Evolutionary conservation across 345 rosid genomes (phyloP).

Genomic region (Eucalyptus polyanthemos): DNA sequence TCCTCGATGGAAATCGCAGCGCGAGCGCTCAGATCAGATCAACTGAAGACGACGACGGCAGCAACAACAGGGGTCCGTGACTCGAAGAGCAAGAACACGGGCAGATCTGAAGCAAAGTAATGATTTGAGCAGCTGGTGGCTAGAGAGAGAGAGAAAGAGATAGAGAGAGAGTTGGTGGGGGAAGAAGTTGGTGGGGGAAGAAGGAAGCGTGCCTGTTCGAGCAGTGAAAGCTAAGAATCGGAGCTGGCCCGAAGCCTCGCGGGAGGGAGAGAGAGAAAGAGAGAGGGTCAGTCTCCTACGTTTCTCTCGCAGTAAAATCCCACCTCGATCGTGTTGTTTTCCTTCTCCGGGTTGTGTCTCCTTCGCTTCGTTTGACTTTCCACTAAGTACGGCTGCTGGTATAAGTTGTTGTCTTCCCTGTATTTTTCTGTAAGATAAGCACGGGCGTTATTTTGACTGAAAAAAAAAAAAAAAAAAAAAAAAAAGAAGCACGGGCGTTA

Average conservation of each 20-base stretch:
- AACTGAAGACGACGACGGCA: background rate
- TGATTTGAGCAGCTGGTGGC: background rate
- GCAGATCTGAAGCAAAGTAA: background rate
- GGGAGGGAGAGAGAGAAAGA: background rate
- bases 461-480: too few species aligned
- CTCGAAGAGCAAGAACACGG: background rate
- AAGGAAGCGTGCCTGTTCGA: background rate
- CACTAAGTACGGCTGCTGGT: background rate
- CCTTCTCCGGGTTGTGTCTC: background rate
- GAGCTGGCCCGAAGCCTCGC: background rate
- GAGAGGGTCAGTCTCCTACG: background rate
- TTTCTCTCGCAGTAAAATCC: background rate
- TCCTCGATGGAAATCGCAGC: background rate
- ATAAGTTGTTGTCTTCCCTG: background rate
- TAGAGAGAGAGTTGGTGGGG: background rate
- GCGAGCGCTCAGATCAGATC: background rate
- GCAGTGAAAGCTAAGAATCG: background rate
- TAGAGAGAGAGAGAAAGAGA: background rate
- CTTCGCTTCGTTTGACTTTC: background rate
- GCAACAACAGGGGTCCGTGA: background rate
- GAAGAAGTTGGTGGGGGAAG: background rate
- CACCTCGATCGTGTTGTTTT: background rate
- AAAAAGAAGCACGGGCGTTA: background rate
- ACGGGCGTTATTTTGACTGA: background rate
- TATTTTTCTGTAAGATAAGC: background rate